Evolutionary conservation across 305 asterid genomes (phyloP), one percentile per base, ranked within the genome.

Genomic region (Vinca major): DNA sequence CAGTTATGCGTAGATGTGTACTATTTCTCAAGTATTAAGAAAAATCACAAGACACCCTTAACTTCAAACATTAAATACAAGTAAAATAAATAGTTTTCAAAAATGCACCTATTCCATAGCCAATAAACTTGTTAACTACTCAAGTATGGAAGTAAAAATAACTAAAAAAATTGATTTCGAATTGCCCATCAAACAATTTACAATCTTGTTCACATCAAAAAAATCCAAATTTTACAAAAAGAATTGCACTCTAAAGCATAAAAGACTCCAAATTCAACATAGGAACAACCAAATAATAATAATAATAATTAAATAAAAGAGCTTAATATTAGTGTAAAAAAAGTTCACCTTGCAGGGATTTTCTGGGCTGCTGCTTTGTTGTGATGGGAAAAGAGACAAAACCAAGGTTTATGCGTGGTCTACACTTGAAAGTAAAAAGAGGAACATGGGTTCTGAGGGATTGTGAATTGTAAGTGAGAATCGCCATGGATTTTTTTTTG

Each of bases 341-440:
- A 14, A 40, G 44, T 66, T 66, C 45, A 82, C 97, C 96, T 64
- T 72, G 72, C 43, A 88, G 81, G 20, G 7, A 48, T 71, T 60
- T 81, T 33, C 78, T 68, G 67, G 80, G 79, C 53, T 43, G 79
- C 53, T 43, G 73, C 67, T 77, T 83, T 51, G 78, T 71, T 63
- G 79, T 62, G 78, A 72, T 62, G 2, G 88, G 77, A 49, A 86
- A 26, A 65, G 90, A 76, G 68, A 80, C 57, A 67, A 78, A 67
- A 54, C 47, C 71, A 50, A 83, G 73, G 75, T 72, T 70, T 68
- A 74, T 73, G 72, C 76, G 72, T 39, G 82, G 82, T 55, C 74
- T 72, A 75, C 64, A 64, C 77, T 80, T 79, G 45, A 69, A 39
- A 52, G 47, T 49, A 16, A 65, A 61, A 43, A 67, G 65, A 41